A percentile compares a stretch with the other conserved stretches of the same genome.
Evolutionary conservation across 106 monocot species (phyloP).

Genomic region (Dendrobium catenatum): DNA sequence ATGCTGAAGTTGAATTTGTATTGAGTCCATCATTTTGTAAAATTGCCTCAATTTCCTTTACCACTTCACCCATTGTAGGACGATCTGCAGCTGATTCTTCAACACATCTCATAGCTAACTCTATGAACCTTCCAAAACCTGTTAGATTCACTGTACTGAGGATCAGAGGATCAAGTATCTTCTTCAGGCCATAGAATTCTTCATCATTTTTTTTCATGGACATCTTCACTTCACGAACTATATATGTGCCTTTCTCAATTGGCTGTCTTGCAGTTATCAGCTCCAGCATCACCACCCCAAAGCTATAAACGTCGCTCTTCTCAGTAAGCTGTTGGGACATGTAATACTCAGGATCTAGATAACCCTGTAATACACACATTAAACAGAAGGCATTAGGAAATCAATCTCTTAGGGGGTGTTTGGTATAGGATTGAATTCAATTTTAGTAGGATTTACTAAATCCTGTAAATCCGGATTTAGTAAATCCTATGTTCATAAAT

Average conservation of each 20-base stretch:
- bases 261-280: conserved; percentile 7
- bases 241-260: conserved; percentile 1
- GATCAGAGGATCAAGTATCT: conserved; percentile 17
- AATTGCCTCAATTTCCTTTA: conserved; percentile 34
- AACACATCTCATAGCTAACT: conserved; percentile 27
- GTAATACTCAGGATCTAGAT: conserved; percentile 10
- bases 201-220: background rate
- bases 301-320: conserved; percentile 12
- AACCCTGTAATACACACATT: background rate
- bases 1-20: conserved; percentile 28
- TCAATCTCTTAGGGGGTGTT: background rate
- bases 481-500: too few species aligned
- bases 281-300: conserved; percentile 9
- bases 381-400: background rate
- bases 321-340: conserved; percentile 9
- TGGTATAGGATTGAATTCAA: background rate
- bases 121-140: conserved; percentile 15
- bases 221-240: conserved; percentile 4
- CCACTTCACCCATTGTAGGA: conserved; percentile 31
- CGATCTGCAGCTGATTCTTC: conserved; percentile 27
- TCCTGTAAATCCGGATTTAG: background rate
- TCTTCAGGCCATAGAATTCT: conserved; percentile 7
- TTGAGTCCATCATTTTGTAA: conserved; percentile 25
- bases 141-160: conserved; percentile 8
- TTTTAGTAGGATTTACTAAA: background rate